These are phyloP conservation scores for Myxozyma monticola DNA, from an alignment of 805 yeast genomes.

Conservation along the genomic window DNA sequence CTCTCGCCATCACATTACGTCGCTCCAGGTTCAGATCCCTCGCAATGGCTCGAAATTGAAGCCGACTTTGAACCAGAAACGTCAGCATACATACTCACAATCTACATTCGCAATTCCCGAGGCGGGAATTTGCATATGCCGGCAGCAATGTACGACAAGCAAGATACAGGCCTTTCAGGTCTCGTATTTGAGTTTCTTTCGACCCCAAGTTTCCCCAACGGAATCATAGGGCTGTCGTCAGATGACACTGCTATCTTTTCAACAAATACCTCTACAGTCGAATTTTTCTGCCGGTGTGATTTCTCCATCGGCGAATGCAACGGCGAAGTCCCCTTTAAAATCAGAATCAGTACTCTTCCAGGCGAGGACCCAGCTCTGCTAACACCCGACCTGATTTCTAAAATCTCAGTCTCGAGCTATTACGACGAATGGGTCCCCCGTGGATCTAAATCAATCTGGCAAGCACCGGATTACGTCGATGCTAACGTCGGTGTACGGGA, in stretches of 20 bases:
- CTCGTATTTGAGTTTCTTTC: slow-evolving; percentile 5
- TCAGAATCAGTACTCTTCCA: slow-evolving; percentile 3
- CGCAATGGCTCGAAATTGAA: slow-evolving; percentile 7
- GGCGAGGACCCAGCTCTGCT: background rate
- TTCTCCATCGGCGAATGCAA: slow-evolving; percentile 8
- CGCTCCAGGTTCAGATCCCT: slow-evolving; percentile 4
- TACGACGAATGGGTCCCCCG: slow-evolving; percentile 73
- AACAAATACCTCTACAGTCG: background rate
- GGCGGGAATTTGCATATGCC: slow-evolving; percentile 15
- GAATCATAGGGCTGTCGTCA: background rate
- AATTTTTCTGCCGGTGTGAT: slow-evolving; percentile 21
- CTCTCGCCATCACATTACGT: slow-evolving; percentile 7
- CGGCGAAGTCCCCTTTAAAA: slow-evolving; percentile 6
- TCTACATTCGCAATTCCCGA: slow-evolving; percentile 7
- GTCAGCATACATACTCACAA: slow-evolving; percentile 2
- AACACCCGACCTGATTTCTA: slow-evolving; percentile 1
- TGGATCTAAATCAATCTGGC: background rate
- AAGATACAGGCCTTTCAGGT: background rate
- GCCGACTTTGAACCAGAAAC: background rate
- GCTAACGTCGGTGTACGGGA: slow-evolving; percentile 25
- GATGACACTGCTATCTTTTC: background rate
- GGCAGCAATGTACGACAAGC: background rate
- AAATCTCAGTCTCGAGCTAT: slow-evolving; percentile 52
- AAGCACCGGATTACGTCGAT: background rate
- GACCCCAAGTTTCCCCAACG: slow-evolving; percentile 3